These are phyloP conservation scores for Heliamphora exappendiculata DNA, from an alignment of 148 eudicot genomes.

Conservation along the genomic window DNA sequence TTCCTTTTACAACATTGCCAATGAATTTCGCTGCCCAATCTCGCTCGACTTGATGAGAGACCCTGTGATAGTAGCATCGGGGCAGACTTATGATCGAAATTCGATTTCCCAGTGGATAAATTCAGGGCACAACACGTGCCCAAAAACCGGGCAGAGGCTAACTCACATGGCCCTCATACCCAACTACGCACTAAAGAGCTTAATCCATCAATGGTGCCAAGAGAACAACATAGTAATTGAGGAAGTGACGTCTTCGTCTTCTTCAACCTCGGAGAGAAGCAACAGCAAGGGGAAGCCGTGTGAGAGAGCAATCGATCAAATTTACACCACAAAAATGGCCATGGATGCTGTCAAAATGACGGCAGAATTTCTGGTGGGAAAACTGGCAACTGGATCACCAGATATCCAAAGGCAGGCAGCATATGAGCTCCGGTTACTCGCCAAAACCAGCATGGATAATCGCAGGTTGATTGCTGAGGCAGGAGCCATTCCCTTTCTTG, in stretches of 20 bases:
- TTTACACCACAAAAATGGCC: slow-evolving; percentile 31
- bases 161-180: slow-evolving; percentile 54
- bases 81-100: slow-evolving; percentile 54
- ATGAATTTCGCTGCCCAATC: slow-evolving; percentile 61
- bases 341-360: slow-evolving; percentile 36
- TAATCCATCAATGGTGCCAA: slow-evolving; percentile 53
- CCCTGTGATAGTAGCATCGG: slow-evolving; percentile 57
- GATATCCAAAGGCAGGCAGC: slow-evolving; percentile 51
- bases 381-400: slow-evolving; percentile 46
- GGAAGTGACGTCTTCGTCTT: slow-evolving; percentile 26
- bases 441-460: slow-evolving; percentile 55
- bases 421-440: slow-evolving; percentile 54
- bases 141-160: slow-evolving; percentile 50
- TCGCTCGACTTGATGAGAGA: slow-evolving; percentile 57
- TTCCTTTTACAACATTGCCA: slow-evolving; percentile 32
- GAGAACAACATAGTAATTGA: slow-evolving; percentile 33
- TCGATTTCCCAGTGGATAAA: slow-evolving; percentile 58
- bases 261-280: slow-evolving; percentile 23
- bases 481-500: slow-evolving; percentile 62
- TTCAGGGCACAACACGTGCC: slow-evolving; percentile 59
- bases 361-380: slow-evolving; percentile 48
- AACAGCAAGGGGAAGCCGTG: slow-evolving; percentile 22
- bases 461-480: slow-evolving; percentile 49
- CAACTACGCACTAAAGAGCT: slow-evolving; percentile 43
- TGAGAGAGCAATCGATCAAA: slow-evolving; percentile 35